phyloP scores from a whole-genome alignment of 768 basidiomycete species.

The Kwoniella europaea region DNA sequence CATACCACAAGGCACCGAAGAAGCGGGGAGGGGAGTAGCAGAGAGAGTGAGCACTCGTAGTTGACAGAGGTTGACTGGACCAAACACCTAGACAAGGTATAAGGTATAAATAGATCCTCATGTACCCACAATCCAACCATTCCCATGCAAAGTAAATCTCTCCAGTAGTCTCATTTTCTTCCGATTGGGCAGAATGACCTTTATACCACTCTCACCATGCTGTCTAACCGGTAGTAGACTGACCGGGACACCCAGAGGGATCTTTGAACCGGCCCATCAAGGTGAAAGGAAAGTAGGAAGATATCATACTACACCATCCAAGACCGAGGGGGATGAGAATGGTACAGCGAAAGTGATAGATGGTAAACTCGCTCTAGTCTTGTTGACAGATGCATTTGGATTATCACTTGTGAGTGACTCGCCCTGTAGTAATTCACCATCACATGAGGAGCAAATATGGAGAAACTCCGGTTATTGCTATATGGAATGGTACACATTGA shows the following conservation, averaged over 20 bases:
- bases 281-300: slow-evolving; percentile 23
- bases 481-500: too few species aligned
- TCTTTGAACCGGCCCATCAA: slow-evolving; percentile 12
- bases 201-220: slow-evolving; percentile 35
- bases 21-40: too few species aligned
- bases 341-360: slow-evolving; percentile 15
- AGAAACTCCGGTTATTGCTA: too few species aligned
- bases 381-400: slow-evolving; percentile 37
- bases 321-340: background rate
- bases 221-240: slow-evolving; percentile 35
- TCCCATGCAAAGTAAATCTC: too few species aligned
- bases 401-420: slow-evolving; percentile 28
- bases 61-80: slow-evolving; percentile 11
- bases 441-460: too few species aligned
- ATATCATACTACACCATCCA: slow-evolving; percentile 37
- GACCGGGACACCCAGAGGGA: slow-evolving; percentile 33
- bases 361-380: slow-evolving; percentile 30
- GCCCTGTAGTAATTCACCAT: too few species aligned
- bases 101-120: background rate
- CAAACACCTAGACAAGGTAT: background rate
- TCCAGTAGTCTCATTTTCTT: too few species aligned
- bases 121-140: background rate
- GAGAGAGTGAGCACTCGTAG: background rate
- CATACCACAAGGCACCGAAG: too few species aligned
- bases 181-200: too few species aligned